Evolutionary conservation across 208 protist species (phyloP), one percentile per base, ranked within the genome.

Genomic region (Kentomonas sorsogonicus): DNA sequence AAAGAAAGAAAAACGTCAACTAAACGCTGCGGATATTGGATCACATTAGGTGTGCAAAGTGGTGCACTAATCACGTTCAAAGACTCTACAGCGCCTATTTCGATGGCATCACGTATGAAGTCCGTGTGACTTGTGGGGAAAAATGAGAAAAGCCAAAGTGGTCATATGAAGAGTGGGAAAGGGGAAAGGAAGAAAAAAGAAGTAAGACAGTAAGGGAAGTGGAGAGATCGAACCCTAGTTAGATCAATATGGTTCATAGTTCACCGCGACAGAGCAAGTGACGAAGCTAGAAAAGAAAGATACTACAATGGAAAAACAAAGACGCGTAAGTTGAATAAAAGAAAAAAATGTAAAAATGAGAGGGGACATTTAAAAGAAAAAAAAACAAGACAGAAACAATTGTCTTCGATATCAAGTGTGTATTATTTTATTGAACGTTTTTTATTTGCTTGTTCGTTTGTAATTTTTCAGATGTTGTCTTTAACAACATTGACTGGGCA

Each of bases 321-420:
- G 2, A 16, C 3, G 5, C n/a, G 18, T 46, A 36, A 31, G 33
- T n/a, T n/a, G n/a, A n/a, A n/a, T n/a, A n/a, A 33, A 33, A 3
- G 30, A 59, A 53, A 60, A 41, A 58, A 54, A 63, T 56, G 5
- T 1, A 3, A 46, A 44, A 44, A 0, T 25, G 26, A 45, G 2
- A 33, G 16, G 23, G 11, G 25, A 13, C 47, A 23, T 26, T 39
- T 22, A 40, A 27, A 56, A n/a, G 9, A 26, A 20, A 40, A 20
- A 31, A 10, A 44, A 6, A 54, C 46, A 26, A 39, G 52, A 59
- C 39, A 58, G 47, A 38, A 44, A 40, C 10, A 64, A 20, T 10
- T 34, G 15, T 18, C 20, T 11, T 56, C 10, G 27, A 39, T 20
- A 18, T n/a, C n/a, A n/a, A n/a, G n/a, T n/a, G n/a, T n/a, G n/a